These are phyloP conservation scores for Erodium moschatum DNA, from an alignment of 441 rosid species.

Conservation along the genomic window DNA sequence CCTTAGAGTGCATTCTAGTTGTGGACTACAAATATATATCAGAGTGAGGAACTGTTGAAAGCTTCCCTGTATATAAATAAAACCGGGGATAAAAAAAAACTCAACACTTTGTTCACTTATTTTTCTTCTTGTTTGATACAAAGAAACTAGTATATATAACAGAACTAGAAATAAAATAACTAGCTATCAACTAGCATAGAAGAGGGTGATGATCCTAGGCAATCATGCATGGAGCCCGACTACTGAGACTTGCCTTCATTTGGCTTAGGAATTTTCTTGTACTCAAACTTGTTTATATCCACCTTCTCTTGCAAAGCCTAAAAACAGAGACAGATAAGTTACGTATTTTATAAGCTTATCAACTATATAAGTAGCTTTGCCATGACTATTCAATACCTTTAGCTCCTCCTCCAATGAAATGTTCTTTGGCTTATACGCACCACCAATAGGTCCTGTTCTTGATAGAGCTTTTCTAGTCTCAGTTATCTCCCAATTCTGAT, in stretches of 20 bases:
- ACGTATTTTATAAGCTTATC: too few relatives aligned
- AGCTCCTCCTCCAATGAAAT: conserved; percentile 74
- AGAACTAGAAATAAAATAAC: neutral
- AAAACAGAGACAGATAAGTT: conserved; percentile 8
- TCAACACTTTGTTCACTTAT: too few relatives aligned
- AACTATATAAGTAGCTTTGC: too few relatives aligned
- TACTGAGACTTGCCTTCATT: conserved; percentile 43
- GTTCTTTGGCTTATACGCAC: conserved; percentile 65
- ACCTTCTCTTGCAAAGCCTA: conserved; percentile 75
- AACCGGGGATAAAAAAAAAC: too few relatives aligned
- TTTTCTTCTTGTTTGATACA: too few relatives aligned
- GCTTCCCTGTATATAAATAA: too few relatives aligned
- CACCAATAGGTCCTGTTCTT: conserved; percentile 55
- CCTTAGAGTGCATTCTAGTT: too few relatives aligned
- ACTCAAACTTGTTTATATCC: conserved; percentile 61
- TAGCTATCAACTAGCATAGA: neutral
- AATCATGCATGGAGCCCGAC: neutral
- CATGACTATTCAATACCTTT: conserved; percentile 34
- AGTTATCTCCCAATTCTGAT: conserved; percentile 77
- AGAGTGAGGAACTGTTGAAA: too few relatives aligned
- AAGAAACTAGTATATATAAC: too few relatives aligned
- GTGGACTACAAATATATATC: too few relatives aligned
- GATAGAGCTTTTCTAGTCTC: conserved; percentile 70
- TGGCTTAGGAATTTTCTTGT: conserved; percentile 69
- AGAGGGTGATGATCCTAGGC: neutral